Evolutionary conservation across 495 filamentous ascomycete genomes (phyloP).

Genomic region (Aspergillus cristatus): DNA sequence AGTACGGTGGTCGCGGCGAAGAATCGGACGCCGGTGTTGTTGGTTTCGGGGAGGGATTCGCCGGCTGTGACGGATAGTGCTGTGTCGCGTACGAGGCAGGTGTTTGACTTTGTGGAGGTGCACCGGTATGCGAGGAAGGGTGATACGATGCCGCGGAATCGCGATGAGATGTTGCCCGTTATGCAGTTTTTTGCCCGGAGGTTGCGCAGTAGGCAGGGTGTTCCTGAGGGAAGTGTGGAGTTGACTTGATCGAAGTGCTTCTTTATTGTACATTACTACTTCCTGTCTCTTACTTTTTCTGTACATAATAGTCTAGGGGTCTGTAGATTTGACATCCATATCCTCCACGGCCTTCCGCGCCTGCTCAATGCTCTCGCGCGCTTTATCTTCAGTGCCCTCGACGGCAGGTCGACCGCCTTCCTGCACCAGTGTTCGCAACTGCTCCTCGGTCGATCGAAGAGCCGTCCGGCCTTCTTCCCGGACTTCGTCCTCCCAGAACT

Average conservation of each 20-base stretch:
- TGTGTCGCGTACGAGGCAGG: conserved; percentile 50
- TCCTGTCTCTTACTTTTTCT: background rate
- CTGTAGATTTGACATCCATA: conserved; percentile 11
- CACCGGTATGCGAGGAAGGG: conserved; percentile 63
- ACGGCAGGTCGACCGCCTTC: conserved; percentile 29
- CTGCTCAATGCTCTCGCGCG: conserved; percentile 42
- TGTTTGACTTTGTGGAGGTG: conserved; percentile 66
- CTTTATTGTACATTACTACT: background rate
- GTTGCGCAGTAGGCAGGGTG: conserved; percentile 54
- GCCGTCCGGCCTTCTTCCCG: conserved; percentile 71
- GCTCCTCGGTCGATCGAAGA: conserved; percentile 58
- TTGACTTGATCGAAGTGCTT: conserved; percentile 22
- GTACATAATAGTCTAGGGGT: background rate
- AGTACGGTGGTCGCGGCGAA: conserved; percentile 26
- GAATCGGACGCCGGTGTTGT: conserved; percentile 62
- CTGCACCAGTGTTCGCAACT: conserved; percentile 47
- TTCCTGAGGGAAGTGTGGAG: conserved; percentile 53
- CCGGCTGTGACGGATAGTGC: conserved; percentile 53
- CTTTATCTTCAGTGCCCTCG: conserved; percentile 31
- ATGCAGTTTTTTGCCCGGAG: conserved; percentile 87
- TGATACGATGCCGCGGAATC: conserved; percentile 73
- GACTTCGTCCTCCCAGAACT: conserved; percentile 65
- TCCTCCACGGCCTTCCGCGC: conserved; percentile 48
- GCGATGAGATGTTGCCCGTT: conserved; percentile 84
- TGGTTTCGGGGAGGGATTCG: conserved; percentile 58